phyloP scores from a whole-genome alignment of 768 basidiomycete genomes.

The Rhodotorula graminis region DNA sequence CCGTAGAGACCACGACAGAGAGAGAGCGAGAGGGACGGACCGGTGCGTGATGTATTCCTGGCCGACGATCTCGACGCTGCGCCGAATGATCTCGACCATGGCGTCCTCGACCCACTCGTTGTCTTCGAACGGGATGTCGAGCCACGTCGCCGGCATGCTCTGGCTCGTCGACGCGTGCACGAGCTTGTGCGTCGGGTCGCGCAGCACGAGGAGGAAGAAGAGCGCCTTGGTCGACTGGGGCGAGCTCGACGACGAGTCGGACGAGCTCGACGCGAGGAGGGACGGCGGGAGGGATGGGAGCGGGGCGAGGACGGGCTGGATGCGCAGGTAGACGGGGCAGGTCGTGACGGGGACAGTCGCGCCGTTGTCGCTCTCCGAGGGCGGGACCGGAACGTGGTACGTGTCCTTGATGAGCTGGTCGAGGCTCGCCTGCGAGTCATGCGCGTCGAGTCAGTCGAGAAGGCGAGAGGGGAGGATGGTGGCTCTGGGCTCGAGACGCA shows the following conservation, averaged over 20 bases:
- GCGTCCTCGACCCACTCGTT: slow-evolving; percentile 92
- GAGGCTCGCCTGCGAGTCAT: slow-evolving; percentile 60
- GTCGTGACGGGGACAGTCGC: slow-evolving; percentile 56
- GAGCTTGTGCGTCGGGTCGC: slow-evolving; percentile 75
- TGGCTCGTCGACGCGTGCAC: slow-evolving; percentile 75
- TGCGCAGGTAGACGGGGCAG: slow-evolving; percentile 84
- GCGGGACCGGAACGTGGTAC: slow-evolving; percentile 41
- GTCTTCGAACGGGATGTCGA: slow-evolving; percentile 76
- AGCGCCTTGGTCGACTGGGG: slow-evolving; percentile 51
- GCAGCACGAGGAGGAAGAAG: slow-evolving; percentile 66
- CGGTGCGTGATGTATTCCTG: slow-evolving; percentile 34
- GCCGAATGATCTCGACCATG: slow-evolving; percentile 75
- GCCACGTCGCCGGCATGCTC: slow-evolving; percentile 74
- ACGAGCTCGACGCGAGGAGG: slow-evolving; percentile 43
- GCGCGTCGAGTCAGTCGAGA: neutral
- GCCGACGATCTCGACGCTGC: slow-evolving; percentile 73
- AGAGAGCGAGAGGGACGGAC: neutral
- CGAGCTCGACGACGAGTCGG: no score
- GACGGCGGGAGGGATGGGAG: slow-evolving; percentile 51
- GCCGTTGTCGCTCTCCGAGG: slow-evolving; percentile 12
- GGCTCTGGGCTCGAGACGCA: slow-evolving; percentile 45
- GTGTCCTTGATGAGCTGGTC: slow-evolving; percentile 62
- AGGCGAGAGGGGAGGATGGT: slow-evolving; percentile 1
- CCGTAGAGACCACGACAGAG: no score
- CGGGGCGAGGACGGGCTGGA: slow-evolving; percentile 73